A percentile compares a stretch with the other conserved stretches of the same genome.
Evolutionary conservation across 2,329 filamentous ascomycete species (phyloP).

Genomic region (Colletotrichum sp.): DNA sequence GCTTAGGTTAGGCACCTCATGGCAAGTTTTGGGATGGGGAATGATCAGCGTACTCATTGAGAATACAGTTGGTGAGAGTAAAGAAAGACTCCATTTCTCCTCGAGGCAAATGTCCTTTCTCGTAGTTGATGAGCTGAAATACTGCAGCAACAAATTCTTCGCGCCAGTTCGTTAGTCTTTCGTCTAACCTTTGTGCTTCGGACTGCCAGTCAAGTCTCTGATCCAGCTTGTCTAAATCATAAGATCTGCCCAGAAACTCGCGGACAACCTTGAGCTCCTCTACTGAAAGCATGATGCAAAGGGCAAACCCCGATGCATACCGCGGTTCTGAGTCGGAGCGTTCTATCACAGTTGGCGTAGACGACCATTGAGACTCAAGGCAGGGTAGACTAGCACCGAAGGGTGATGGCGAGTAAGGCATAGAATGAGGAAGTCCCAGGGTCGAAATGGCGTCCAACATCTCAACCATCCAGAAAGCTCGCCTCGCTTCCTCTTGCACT

Average conservation of each 20-base stretch:
- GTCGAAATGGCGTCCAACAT: background rate
- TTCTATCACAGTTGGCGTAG: background rate
- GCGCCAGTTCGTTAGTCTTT: background rate
- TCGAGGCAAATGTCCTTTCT: background rate
- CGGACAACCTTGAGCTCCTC: background rate
- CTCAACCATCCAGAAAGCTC: background rate
- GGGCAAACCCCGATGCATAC: background rate
- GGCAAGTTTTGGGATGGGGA: background rate
- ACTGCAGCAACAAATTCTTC: background rate
- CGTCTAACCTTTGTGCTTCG: background rate
- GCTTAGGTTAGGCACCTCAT: background rate
- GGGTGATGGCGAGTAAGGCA: background rate
- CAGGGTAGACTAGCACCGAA: background rate
- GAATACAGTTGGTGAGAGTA: background rate
- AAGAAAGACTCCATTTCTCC: background rate
- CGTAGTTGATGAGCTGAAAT: background rate
- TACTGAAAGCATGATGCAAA: background rate
- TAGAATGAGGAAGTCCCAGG: background rate
- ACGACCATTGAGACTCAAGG: background rate
- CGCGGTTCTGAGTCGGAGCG: background rate
- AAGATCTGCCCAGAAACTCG: background rate
- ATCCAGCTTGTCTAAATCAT: background rate
- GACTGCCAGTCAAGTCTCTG: background rate
- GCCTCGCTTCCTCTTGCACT: background rate
- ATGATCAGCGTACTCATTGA: background rate